Base-by-base conservation (phyloP, 2,329 filamentous ascomycete genomes). In the Boeremia lycopersici region DNA sequence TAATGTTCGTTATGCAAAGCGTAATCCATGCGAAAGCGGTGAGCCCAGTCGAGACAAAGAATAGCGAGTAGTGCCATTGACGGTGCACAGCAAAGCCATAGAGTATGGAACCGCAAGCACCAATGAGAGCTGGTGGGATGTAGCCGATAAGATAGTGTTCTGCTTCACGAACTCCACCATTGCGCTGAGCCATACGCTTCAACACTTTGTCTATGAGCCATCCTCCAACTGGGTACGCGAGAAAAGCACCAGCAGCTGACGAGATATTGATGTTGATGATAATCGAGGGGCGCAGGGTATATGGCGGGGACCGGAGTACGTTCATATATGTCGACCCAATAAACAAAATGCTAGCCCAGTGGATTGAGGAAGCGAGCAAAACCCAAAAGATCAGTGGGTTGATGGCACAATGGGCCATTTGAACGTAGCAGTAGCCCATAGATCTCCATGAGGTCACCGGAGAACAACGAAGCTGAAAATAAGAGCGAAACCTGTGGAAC, bases 381-480 rank as follows among this genome's bases (percentile, higher is more conserved):
- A 70, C 63, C 67, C 69, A 71, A 38, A 70, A 67, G 17, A 71
- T 63, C 13, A 71, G 56, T 1, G 69, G 69, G 33, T 70, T 71
- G 35, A 59, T 15, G 4, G 53, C 38, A 38, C 69, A 71, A 46
- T 64, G 69, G 7, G 53, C 53, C 31, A 71, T 68, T 28, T 71
- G 69, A 9, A 61, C 25, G 19, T 65, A 68, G 46, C 64, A 70
- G 2, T 51, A 45, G 1, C 57, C 61, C 48, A 64, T 62, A 2
- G 65, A 59, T 12, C 46, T 60, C 65, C 67, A 71, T 0, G 62
- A 67, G 3, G 58, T 59, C 33, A 61, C 59, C 1, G 63, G 60
- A 0, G 65, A 64, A 6, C 63, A 60, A 3, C 49, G 49, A 10
- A 68, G 48, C 11, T 62, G 60, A 11, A 64, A 29, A 10, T 19